phyloP scores from a whole-genome alignment of 2,329 filamentous ascomycete species.

The Venturia asperata region DNA sequence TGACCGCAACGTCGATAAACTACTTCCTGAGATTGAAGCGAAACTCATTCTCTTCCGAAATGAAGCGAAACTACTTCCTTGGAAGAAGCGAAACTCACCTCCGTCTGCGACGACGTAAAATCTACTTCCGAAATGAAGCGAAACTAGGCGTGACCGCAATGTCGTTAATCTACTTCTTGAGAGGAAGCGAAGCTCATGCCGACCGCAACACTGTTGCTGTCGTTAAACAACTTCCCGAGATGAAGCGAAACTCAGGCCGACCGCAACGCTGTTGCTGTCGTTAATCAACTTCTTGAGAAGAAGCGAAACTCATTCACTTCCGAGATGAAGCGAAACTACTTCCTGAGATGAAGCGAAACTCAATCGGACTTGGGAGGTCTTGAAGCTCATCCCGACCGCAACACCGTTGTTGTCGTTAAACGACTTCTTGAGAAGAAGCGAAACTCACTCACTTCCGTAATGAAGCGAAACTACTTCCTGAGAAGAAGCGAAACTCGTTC shows the following conservation, averaged over 20 bases:
- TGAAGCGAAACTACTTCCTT: too few species aligned
- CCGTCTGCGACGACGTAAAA: too few species aligned
- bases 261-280: neutral
- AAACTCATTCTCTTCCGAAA: neutral
- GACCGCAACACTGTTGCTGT: neutral
- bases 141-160: neutral
- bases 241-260: neutral
- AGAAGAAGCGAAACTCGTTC: too few species aligned
- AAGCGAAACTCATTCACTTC: neutral
- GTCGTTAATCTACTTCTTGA: neutral
- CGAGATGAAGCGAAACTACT: too few species aligned
- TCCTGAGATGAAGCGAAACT: too few species aligned
- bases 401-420: too few species aligned
- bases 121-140: neutral
- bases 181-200: neutral
- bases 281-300: neutral
- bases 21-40: neutral
- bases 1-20: neutral
- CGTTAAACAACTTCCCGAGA: neutral
- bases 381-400: too few species aligned
- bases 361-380: too few species aligned
- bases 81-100: constrained; percentile 7
- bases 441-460: too few species aligned
- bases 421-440: too few species aligned
- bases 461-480: too few species aligned